Base-by-base conservation (phyloP, 2,329 filamentous ascomycete species). In the Pseudohalonectria lignicola region DNA sequence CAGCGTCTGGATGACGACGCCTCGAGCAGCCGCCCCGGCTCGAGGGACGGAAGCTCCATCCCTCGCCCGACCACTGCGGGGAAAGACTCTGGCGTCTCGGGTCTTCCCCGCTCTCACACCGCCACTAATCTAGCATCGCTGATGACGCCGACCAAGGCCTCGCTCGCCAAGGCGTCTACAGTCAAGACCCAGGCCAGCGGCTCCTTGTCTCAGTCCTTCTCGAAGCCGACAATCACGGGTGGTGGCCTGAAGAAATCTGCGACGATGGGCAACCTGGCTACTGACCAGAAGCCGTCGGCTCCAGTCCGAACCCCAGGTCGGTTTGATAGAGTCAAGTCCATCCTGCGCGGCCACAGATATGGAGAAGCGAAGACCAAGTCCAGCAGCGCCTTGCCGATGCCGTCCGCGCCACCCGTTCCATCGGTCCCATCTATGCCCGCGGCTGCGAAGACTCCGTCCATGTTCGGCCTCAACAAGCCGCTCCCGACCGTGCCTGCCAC, bases 141-240 rank as follows among this genome's bases (percentile, higher is more conserved):
- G 21, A 74, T 79, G 57, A 93, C 85, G 5, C 86, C 87, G 0
- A 92, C 84, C 8, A 86, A 86, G 55, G 66, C 85, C 7, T 86
- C 83, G 1, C 57, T 84, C 37, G 74, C 78, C 25, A 77, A 80
- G 31, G 61, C 70, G 34, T 60, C 69, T 39, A 76, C 67, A 46
- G 61, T 62, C 38, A 77, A 74, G 50, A 63, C 67, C 7, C 60
- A 72, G 1, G 34, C 39, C 1, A 32, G 72, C 68, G 38, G 63
- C 63, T 17, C 67, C 63, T 15, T 67, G 52, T 64, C 23, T 71
- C 21, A 72, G 31, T 15, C 34, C 9, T 59, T 74, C 8, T 69
- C 68, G 18, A 77, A 72, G 50, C 62, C 64, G 15, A 57, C 59
- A 20, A 43, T 65, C 17, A 46, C 51, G 16, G 56, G 49, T 46